Percentiles rank a stretch among this genome's conserved stretches.
Evolutionary conservation across 192 early-diverging fungal species (phyloP).

Genomic region (Linnemannia schmuckeri): DNA sequence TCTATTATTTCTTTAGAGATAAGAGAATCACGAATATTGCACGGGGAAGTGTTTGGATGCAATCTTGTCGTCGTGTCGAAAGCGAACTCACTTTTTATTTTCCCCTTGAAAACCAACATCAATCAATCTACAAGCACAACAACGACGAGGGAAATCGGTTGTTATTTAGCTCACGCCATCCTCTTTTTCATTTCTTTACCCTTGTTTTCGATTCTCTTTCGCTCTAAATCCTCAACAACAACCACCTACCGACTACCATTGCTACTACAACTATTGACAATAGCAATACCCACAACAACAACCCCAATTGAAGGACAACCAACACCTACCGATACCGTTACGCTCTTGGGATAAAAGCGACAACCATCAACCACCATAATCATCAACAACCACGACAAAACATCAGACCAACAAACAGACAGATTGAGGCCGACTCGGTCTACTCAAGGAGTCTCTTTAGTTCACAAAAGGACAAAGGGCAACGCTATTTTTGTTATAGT

Average conservation of each 20-base stretch:
- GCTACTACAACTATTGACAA: background rate
- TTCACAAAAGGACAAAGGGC: too few species aligned
- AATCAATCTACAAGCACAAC: background rate
- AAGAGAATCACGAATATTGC: background rate
- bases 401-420: too few species aligned
- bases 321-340: too few species aligned
- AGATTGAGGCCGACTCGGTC: too few species aligned
- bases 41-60: background rate
- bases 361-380: too few species aligned
- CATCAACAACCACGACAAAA: too few species aligned
- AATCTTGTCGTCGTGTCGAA: background rate
- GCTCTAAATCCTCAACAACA: background rate
- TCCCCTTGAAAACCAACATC: background rate
- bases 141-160: background rate
- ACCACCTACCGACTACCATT: background rate
- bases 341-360: too few species aligned
- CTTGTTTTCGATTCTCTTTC: background rate
- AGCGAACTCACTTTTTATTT: background rate
- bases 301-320: too few species aligned
- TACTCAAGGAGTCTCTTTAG: too few species aligned
- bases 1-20: background rate
- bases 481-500: too few species aligned
- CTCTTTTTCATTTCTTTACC: background rate
- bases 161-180: background rate
- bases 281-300: background rate